Base-by-base conservation (phyloP, 257 asterid genomes). In the Penstemon newberryi region DNA sequence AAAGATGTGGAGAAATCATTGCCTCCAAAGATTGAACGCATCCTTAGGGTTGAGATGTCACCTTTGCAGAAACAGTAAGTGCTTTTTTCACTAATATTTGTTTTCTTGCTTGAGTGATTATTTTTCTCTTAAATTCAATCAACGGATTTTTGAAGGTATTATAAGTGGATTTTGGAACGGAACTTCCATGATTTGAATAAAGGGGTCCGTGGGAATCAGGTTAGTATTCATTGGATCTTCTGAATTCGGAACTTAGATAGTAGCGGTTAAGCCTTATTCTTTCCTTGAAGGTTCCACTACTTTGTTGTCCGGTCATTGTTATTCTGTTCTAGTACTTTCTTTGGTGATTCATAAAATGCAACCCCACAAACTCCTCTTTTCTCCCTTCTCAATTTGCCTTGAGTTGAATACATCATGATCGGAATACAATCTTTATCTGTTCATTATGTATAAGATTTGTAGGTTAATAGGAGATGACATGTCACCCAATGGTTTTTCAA, bases 201-300 rank as follows among this genome's bases (percentile, higher is more conserved):
- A 82, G 99, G 99, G 66, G 99, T 94, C 63, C 96, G 98, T 51
- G 96, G 96, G 76, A 94, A 94, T 83, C 99, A 91, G 99, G 98
- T 94, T 69, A 65, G 73, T 63, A 25, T 52, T 54, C 56, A 46
- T 71, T 11, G n/a, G 37, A 15, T 74, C 8, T 10, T 67, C 66
- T 67, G 65, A 71, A 64, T 56, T 62, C n/a, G 60, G 42, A 66
- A 13, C 72, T 57, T 71, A 18, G 63, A 75, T 66, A 41, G 70
- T 39, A 59, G 55, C 54, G 25, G 15, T 41, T 39, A 50, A 45
- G 63, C 61, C 56, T 19, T 25, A 44, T 56, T 50, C 65, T 38
- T 67, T 18, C 40, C 42, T 57, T 2, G 8, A 65, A 53, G 74
- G 50, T 43, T 11, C 25, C 46, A 7, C 47, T 45, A 39, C 38